Conservation (phyloP, 768 basidiomycete species). For the Tylopilus subfusipes region DNA sequence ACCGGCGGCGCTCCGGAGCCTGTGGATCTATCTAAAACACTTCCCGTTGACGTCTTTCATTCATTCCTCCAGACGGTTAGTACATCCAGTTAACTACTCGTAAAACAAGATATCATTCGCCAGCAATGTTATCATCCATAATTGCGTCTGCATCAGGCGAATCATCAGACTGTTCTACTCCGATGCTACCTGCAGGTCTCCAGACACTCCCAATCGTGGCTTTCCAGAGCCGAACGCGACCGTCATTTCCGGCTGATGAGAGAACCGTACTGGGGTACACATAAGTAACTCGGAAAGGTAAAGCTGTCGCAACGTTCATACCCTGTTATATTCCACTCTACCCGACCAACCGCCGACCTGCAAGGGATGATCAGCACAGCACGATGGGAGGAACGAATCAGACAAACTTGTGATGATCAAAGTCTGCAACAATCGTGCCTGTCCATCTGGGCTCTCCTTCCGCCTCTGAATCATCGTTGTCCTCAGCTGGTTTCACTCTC, state of each 20-base stretch:
- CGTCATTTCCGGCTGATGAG: constrained; percentile 80
- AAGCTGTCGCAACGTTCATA: constrained; percentile 28
- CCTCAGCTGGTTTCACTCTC: constrained; percentile 66
- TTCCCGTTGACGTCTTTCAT: not conserved
- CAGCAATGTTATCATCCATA: constrained; percentile 41
- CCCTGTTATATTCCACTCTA: constrained; percentile 96
- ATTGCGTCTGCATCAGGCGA: constrained; percentile 39
- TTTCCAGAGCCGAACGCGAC: constrained; percentile 82
- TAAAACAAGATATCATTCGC: constrained; percentile 27
- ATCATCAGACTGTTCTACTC: constrained; percentile 70
- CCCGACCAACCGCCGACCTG: constrained; percentile 73
- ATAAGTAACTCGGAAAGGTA: constrained; percentile 1
- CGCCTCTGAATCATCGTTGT: constrained; percentile 41
- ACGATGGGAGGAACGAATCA: not conserved
- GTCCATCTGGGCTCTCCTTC: constrained; percentile 58
- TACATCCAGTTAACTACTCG: not conserved
- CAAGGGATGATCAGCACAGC: constrained; percentile 4
- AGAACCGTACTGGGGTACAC: constrained; percentile 62
- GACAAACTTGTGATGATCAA: constrained; percentile 76
- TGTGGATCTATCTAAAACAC: no score
- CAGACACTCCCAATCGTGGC: constrained; percentile 80
- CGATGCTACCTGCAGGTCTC: constrained; percentile 78
- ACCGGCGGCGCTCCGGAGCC: not conserved
- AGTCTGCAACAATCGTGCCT: constrained; percentile 75
- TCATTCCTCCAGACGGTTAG: not conserved